Evolutionary conservation across 2,329 filamentous ascomycete genomes (phyloP), one percentile per base, ranked within the genome.

Genomic region (Colletotrichum chlorophyti): DNA sequence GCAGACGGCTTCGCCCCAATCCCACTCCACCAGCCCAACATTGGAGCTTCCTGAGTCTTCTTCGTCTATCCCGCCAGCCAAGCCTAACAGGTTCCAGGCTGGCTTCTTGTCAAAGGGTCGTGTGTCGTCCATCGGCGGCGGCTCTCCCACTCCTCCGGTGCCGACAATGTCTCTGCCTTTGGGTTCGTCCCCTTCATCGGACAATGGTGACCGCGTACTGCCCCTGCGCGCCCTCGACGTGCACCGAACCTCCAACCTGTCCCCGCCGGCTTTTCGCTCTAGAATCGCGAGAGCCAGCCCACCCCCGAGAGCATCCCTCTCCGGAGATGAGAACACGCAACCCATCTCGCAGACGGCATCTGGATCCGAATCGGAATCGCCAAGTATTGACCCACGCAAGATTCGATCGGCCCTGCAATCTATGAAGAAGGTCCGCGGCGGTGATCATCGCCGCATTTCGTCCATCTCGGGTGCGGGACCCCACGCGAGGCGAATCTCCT

Each of bases 61-160:
- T 12, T 72, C 73, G 7, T 71, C 65, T 9, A 65, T 79, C 4
- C 64, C 68, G 6, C 59, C 68, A 14, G 65, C 74, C 29, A 91
- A 91, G 66, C 84, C 85, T 47, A 90, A 84, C 74, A 85, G 94
- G 38, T 98, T 98, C 76, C 91, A 96, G 66, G 84, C 93, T 2
- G 94, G 94, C 5, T 97, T 97, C 72, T 77, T 98, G 21, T 87
- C 91, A 77, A 84, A 83, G 69, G 67, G 66, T 35, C 74, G 76
- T 38, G 67, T 71, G 3, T 77, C 79, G 2, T 68, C 75, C 32
- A 19, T 53, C n/a, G 58, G 53, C 2, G 78, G 83, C 41, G 87
- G 83, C 48, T 92, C 90, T 3, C 89, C 90, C 4, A 74, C 84
- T 5, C 81, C 84, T 12, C 75, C 76, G 12, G 76, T 82, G 2